Conservation (phyloP, 2,329 filamentous ascomycete species). For the Cadophora sp. region DNA sequence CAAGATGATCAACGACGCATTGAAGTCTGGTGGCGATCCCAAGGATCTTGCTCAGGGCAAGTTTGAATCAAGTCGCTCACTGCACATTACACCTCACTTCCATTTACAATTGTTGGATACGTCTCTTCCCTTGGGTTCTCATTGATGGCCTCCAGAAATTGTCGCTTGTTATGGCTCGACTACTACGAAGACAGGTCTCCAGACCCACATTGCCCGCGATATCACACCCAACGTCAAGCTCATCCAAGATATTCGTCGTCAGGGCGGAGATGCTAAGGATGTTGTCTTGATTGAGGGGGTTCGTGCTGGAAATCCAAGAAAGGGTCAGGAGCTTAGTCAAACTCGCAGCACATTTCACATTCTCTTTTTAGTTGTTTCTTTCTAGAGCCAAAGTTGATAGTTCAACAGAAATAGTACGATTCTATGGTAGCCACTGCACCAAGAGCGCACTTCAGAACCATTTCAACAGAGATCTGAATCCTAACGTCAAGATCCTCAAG, state of each 20-base stretch:
- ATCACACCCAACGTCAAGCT: slow-evolving; percentile 18
- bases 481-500: slow-evolving; percentile 26
- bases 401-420: slow-evolving; percentile 22
- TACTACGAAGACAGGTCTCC: slow-evolving; percentile 54
- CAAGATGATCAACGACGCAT: slow-evolving; percentile 20
- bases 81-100: neutral
- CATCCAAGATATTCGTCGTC: slow-evolving; percentile 10
- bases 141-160: slow-evolving; percentile 18
- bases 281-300: slow-evolving; percentile 17
- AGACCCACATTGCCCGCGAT: slow-evolving; percentile 38
- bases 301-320: slow-evolving; percentile 19
- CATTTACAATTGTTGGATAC: neutral
- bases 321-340: slow-evolving; percentile 4
- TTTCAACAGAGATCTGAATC: slow-evolving; percentile 19
- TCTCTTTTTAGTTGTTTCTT: slow-evolving; percentile 10
- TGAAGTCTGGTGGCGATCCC: slow-evolving; percentile 22
- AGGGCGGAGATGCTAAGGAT: slow-evolving; percentile 16
- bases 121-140: slow-evolving; percentile 20
- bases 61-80: neutral
- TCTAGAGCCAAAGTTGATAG: slow-evolving; percentile 9
- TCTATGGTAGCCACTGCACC: slow-evolving; percentile 27
- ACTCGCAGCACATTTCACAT: slow-evolving; percentile 12
- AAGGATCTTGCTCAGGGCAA: slow-evolving; percentile 18
- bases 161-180: slow-evolving; percentile 11
- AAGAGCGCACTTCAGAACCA: slow-evolving; percentile 19